Base-by-base conservation (phyloP, 495 filamentous ascomycete species). In the Penicillium egyptiacum region DNA sequence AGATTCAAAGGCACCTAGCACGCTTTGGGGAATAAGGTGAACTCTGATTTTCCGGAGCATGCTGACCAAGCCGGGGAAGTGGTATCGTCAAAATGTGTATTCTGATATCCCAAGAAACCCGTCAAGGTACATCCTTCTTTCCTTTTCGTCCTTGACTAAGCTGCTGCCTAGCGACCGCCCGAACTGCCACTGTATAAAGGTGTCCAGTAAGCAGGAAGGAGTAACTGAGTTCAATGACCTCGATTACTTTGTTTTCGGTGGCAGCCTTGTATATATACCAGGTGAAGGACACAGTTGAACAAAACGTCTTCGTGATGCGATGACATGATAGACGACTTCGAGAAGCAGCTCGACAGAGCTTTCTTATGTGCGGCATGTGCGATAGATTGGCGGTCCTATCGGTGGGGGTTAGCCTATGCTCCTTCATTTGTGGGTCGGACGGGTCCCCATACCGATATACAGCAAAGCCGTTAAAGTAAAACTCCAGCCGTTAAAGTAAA, bases 401-500 rank as follows among this genome's bases (percentile, higher is more conserved):
- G 23, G 39, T 56, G 14, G 17, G 28, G 1, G 9, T 30, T 8
- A 30, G 28, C 28, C 9, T 1, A 30, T 30, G 6, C 9, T 30
- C 28, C 9, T 30, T 8, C 4, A 1, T 4, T 30, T 7, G 17
- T 56, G 14, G 20, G 14, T 31, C 6, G 23, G 35, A 17, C 11
- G 55, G 6, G 6, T 30, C 1, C 39, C n/a, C n/a, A 23, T 57
- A 57, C 55, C 28, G 19, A 31, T 57, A 56, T 2, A 56, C 40
- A 26, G 47, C 51, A 45, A 60, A n/a, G n/a, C n/a, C n/a, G n/a
- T n/a, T n/a, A n/a, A n/a, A n/a, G n/a, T n/a, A n/a, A n/a, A n/a
- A n/a, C n/a, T n/a, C n/a, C n/a, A 60, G 2, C 45, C 57, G 19
- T 60, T 43, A 20, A 50, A 55, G 26, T 55, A 60, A 19, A 55